A percentile compares a stretch with the other conserved stretches of the same genome.
Evolutionary conservation across 345 rosid genomes (phyloP).

Genomic region (Eucalyptus pumila): DNA sequence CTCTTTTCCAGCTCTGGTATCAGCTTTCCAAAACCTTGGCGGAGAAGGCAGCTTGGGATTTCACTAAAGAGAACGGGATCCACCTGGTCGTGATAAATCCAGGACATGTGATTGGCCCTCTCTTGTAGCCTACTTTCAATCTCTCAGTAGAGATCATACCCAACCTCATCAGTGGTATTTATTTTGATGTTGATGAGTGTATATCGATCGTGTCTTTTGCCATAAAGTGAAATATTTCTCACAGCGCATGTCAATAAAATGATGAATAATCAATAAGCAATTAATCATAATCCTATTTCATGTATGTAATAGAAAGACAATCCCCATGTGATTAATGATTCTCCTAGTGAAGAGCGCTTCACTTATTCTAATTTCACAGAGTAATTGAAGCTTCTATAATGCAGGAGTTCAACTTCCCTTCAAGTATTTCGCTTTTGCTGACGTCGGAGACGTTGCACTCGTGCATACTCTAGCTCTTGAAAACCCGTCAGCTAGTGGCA

Average conservation of each 20-base stretch:
- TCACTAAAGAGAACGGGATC: not conserved
- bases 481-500: not conserved
- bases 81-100: not conserved
- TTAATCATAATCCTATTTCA: too few species aligned
- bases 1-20: not conserved
- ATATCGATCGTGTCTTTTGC: too few species aligned
- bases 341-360: too few species aligned
- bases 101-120: not conserved
- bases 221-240: too few species aligned
- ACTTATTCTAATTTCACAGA: too few species aligned
- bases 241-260: too few species aligned
- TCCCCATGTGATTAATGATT: too few species aligned
- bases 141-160: not conserved
- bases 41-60: not conserved
- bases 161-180: not conserved
- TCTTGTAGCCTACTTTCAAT: not conserved
- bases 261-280: too few species aligned
- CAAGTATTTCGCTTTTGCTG: conserved; percentile 13
- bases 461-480: conserved; percentile 48
- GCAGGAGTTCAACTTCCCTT: conserved; percentile 5
- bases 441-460: conserved; percentile 43
- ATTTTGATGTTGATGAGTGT: too few species aligned
- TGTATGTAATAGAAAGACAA: too few species aligned
- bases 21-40: not conserved
- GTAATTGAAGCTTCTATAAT: not conserved